These are phyloP conservation scores for Xylaria scruposa DNA, from an alignment of 495 filamentous ascomycete genomes.

Conservation along the genomic window DNA sequence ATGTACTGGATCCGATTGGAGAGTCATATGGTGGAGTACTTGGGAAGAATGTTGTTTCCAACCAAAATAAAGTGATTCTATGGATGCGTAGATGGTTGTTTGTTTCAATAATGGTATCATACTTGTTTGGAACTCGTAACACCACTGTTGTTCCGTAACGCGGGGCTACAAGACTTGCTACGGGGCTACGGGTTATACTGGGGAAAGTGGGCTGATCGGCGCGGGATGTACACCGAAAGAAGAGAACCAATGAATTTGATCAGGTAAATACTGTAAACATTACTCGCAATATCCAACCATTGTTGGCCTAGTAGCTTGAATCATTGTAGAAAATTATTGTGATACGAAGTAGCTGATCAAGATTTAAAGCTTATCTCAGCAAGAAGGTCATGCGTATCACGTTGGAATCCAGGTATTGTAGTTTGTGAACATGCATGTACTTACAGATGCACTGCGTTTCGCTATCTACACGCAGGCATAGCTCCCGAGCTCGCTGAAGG, in stretches of 20 bases:
- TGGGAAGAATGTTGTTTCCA: background rate
- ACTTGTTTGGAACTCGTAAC: conserved; percentile 5
- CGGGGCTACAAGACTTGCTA: conserved; percentile 10
- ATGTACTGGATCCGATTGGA: background rate
- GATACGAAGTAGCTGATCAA: background rate
- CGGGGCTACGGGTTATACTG: background rate
- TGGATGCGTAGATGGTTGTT: background rate
- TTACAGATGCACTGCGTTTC: background rate
- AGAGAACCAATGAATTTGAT: background rate
- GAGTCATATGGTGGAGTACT: background rate
- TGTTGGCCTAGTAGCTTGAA: background rate
- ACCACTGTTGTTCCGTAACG: background rate
- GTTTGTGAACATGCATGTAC: background rate
- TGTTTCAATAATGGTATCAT: conserved; percentile 18
- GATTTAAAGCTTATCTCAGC: background rate
- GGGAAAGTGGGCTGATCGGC: background rate
- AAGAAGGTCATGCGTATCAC: background rate
- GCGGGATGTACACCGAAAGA: background rate
- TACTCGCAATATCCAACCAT: background rate
- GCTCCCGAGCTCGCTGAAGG: background rate
- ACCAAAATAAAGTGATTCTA: conserved; percentile 2
- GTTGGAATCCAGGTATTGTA: background rate
- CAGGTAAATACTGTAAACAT: background rate
- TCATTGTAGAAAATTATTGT: background rate
- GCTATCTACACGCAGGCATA: no score